These are phyloP conservation scores for Pythium aphanidermatum DNA, from an alignment of 352 stramenopile genomes.

Conservation along the genomic window DNA sequence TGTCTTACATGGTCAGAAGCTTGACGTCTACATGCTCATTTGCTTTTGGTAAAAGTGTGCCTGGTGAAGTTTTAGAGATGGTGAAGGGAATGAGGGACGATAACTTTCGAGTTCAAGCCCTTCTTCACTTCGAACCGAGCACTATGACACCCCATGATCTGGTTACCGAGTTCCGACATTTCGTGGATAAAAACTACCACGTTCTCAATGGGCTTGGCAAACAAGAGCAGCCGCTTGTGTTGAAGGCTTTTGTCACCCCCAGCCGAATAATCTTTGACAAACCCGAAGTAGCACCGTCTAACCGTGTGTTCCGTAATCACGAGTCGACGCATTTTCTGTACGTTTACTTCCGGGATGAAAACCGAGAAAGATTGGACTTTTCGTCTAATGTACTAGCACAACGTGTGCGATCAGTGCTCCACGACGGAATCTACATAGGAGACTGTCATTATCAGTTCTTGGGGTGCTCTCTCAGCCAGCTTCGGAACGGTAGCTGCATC, in stretches of 20 bases:
- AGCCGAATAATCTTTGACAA: conserved; percentile 58
- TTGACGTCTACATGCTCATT: conserved; percentile 9
- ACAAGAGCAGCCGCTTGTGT: conserved; percentile 24
- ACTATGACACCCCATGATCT: conserved; percentile 1
- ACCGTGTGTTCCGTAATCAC: conserved; percentile 70
- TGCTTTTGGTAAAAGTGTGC: conserved; percentile 4
- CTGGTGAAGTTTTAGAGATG: conserved; percentile 6
- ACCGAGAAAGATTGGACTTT: conserved; percentile 65
- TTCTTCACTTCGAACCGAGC: conserved; percentile 9
- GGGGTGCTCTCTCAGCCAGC: conserved; percentile 66
- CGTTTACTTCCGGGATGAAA: conserved; percentile 80
- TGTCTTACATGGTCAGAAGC: background rate
- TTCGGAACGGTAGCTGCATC: conserved; percentile 63
- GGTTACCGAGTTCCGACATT: conserved; percentile 11
- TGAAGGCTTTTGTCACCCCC: conserved; percentile 63
- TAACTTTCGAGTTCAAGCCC: conserved; percentile 8
- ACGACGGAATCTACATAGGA: conserved; percentile 14
- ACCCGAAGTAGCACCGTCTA: conserved; percentile 39
- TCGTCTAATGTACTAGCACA: conserved; percentile 1
- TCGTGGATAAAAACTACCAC: background rate
- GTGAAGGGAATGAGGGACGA: conserved; percentile 7
- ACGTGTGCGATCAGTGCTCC: conserved; percentile 26
- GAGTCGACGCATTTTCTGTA: conserved; percentile 74
- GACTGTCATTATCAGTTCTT: conserved; percentile 44
- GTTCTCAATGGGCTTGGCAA: conserved; percentile 13